Conservation (phyloP, 2,329 filamentous ascomycete species). For the Alternaria infectoria region DNA sequence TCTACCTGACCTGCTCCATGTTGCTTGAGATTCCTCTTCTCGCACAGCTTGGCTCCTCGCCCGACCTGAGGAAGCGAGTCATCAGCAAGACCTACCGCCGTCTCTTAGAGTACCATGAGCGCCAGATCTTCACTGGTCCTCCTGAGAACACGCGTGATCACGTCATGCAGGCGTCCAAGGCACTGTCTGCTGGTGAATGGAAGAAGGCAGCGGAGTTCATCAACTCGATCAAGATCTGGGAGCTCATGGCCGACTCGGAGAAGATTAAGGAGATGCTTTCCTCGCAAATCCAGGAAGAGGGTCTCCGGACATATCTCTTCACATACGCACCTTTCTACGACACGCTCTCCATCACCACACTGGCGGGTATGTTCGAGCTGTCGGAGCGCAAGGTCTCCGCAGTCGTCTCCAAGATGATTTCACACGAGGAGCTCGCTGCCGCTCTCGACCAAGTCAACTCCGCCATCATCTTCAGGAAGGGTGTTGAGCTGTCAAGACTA, state of each 20-base stretch:
- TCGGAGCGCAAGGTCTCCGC: slow-evolving; percentile 89
- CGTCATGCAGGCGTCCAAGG: slow-evolving; percentile 98
- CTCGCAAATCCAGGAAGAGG: slow-evolving; percentile 98
- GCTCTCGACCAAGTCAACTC: slow-evolving; percentile 97
- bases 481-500: slow-evolving; percentile 93
- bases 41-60: slow-evolving; percentile 94
- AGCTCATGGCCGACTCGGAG: slow-evolving; percentile 89
- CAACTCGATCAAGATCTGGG: slow-evolving; percentile 99
- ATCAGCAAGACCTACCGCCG: slow-evolving; percentile 99
- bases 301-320: slow-evolving; percentile 96
- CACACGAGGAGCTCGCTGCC: slow-evolving; percentile 94
- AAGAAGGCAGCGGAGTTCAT: slow-evolving; percentile 94
- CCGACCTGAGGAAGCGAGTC: slow-evolving; percentile 94
- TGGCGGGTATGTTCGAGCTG: slow-evolving; percentile 95
- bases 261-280: slow-evolving; percentile 98
- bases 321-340: slow-evolving; percentile 99
- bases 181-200: slow-evolving; percentile 95
- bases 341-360: slow-evolving; percentile 83
- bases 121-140: slow-evolving; percentile 97
- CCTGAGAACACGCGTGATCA: slow-evolving; percentile 99
- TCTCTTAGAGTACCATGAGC: slow-evolving; percentile 99
- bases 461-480: slow-evolving; percentile 99
- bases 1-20: slow-evolving; percentile 99
- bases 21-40: slow-evolving; percentile 96
- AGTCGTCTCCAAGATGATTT: slow-evolving; percentile 98